phyloP scores from a whole-genome alignment of 352 stramenopile species.

The Globisporangium middletonii region DNA sequence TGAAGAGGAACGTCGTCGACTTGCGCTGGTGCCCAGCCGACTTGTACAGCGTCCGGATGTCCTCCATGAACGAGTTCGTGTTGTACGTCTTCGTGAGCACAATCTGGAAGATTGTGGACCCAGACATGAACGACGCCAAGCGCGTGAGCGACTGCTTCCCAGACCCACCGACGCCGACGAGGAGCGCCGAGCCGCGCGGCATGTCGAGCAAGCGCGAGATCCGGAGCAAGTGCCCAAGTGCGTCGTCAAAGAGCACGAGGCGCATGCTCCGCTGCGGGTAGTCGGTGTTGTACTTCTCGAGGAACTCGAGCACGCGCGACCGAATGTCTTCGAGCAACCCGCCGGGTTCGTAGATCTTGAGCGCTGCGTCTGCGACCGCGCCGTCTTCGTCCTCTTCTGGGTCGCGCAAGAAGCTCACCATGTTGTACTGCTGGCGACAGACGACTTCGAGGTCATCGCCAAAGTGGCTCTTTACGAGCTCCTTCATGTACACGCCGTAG shows the following conservation, averaged over 20 bases:
- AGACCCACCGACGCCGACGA: slow-evolving; percentile 96
- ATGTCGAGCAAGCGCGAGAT: slow-evolving; percentile 97
- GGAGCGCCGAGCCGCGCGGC: slow-evolving; percentile 92
- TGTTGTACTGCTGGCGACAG: slow-evolving; percentile 78
- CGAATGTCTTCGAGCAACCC: slow-evolving; percentile 91
- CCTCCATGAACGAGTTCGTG: slow-evolving; percentile 96
- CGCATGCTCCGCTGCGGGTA: slow-evolving; percentile 95
- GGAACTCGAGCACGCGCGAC: slow-evolving; percentile 90
- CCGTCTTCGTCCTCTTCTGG: slow-evolving; percentile 96
- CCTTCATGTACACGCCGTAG: slow-evolving; percentile 90
- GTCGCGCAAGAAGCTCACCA: slow-evolving; percentile 98
- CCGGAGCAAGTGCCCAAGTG: slow-evolving; percentile 94
- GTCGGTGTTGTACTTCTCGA: slow-evolving; percentile 97
- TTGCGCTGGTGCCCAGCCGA: slow-evolving; percentile 95
- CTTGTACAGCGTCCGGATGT: slow-evolving; percentile 96
- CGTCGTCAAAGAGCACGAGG: slow-evolving; percentile 98
- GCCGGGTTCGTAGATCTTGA: slow-evolving; percentile 97
- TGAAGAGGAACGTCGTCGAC: slow-evolving; percentile 98
- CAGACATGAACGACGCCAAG: slow-evolving; percentile 95
- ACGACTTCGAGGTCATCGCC: slow-evolving; percentile 80
- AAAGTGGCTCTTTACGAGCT: slow-evolving; percentile 90
- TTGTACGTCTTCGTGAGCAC: slow-evolving; percentile 99
- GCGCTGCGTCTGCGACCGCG: slow-evolving; percentile 89
- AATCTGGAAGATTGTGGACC: slow-evolving; percentile 97
- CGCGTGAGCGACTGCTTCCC: slow-evolving; percentile 97